phyloP scores from a whole-genome alignment of 345 rosid genomes.

The Hevea brasiliensis region DNA sequence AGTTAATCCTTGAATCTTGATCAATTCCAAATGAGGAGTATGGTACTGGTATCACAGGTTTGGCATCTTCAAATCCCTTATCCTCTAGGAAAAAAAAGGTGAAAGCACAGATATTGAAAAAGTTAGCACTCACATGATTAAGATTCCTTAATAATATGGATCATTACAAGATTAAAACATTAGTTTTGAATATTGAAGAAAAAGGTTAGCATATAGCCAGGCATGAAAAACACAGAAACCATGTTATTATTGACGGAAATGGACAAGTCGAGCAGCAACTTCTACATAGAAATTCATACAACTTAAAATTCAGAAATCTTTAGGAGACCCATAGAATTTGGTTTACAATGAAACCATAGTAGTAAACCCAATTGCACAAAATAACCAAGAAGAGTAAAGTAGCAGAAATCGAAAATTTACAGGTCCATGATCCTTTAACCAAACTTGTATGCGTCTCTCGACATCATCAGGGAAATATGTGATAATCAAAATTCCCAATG shows the following conservation, averaged over 20 bases:
- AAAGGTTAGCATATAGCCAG: not conserved
- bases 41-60: too few species aligned
- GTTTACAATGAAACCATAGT: not conserved
- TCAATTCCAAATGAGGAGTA: too few species aligned
- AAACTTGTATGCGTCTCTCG: conserved; percentile 37
- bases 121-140: not conserved
- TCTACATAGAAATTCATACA: not conserved
- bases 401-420: conserved; percentile 43
- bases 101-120: not conserved
- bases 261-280: too few species aligned
- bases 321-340: not conserved
- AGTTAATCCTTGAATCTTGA: too few species aligned
- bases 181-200: not conserved
- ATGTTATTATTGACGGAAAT: too few species aligned
- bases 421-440: conserved; percentile 63
- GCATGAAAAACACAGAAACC: not conserved
- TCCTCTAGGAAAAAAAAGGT: conserved; percentile 45
- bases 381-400: not conserved
- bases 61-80: conserved; percentile 71
- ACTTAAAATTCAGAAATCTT: not conserved
- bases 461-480: conserved; percentile 17
- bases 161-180: not conserved
- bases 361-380: not conserved
- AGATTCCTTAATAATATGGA: not conserved
- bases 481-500: too few species aligned